Base-by-base conservation (phyloP, 495 filamentous ascomycete genomes). In the Sporormia fimetaria region DNA sequence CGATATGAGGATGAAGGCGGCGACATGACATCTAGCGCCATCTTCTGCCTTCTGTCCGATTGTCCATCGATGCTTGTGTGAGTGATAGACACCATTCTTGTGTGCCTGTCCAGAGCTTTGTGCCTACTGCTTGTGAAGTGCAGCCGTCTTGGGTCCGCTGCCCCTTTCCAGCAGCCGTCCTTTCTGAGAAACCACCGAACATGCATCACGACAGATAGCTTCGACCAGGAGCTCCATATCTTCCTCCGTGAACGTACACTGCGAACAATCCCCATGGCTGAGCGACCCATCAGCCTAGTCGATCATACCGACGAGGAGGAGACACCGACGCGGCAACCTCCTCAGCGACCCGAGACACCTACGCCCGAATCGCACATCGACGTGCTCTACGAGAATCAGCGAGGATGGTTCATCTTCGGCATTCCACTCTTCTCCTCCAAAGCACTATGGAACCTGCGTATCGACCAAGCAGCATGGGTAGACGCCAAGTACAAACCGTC, bases 391-490 rank as follows among this genome's bases (percentile, higher is more conserved):
- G 92, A 99, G 61, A 96, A 99, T 33, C 64, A 66, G 42, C 57
- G 64, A 20, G 63, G 65, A 15, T 50, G 54, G 26, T 95, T 94
- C 55, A 62, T 88, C 42, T 96, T 87, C 57, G 92, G 92, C 10
- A 75, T 88, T 6, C 78, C 90, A 0, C 70, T 87, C 11, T 99
- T 94, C 63, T 93, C 87, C 2, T 69, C 77, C 14, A 78, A 77
- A 33, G 86, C 87, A 2, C 72, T 99, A 4, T 78, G 93, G 12
- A 85, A 84, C 52, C 70, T 51, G 14, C 30, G 18, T 33, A 22
- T 92, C 35, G 92, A 99, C 57, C 85, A 86, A 2, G 45, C 78
- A 0, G 66, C 83, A 2, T 99, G 92, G 92, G 81, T 85, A 44
- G 93, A 85, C 46, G 67, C 65, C 14, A 73, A 70, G 25, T 71